A percentile compares a stretch with the other conserved stretches of the same genome.
phyloP scores from a whole-genome alignment of 108 stramenopile genomes.

The Conticribra guillardii region DNA sequence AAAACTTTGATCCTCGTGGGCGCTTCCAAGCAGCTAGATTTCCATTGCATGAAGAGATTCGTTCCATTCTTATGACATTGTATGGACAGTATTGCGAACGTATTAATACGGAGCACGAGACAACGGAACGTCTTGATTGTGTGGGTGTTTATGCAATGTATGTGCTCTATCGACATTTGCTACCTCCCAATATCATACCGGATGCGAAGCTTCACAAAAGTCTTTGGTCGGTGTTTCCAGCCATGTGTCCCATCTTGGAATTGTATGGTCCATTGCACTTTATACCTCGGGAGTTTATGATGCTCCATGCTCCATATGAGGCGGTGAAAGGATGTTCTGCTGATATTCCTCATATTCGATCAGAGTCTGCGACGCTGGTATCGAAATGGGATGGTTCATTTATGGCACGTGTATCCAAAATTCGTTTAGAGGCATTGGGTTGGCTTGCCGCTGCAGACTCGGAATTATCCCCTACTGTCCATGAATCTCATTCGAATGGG shows the following conservation, averaged over 20 bases:
- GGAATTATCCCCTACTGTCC: conserved; percentile 34
- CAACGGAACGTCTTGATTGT: conserved; percentile 47
- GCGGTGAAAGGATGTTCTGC: conserved; percentile 49
- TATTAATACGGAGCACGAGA: conserved; percentile 49
- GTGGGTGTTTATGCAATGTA: conserved; percentile 60
- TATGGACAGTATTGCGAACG: conserved; percentile 46
- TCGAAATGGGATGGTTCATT: conserved; percentile 49
- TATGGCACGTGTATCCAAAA: conserved; percentile 20
- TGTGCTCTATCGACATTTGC: conserved; percentile 49
- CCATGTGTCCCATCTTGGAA: conserved; percentile 46
- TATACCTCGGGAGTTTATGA: conserved; percentile 54
- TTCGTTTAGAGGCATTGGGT: conserved; percentile 34
- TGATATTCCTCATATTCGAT: conserved; percentile 30
- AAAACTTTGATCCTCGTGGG: conserved; percentile 58
- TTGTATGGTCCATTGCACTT: conserved; percentile 46
- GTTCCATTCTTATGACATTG: conserved; percentile 38
- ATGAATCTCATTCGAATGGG: conserved; percentile 2
- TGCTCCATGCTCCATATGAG: conserved; percentile 51
- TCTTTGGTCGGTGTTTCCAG: conserved; percentile 46
- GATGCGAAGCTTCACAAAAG: conserved; percentile 54
- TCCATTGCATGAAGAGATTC: conserved; percentile 34
- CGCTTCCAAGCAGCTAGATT: conserved; percentile 34
- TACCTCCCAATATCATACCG: conserved; percentile 47
- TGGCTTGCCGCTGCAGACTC: conserved; percentile 46
- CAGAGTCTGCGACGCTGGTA: conserved; percentile 28